A percentile compares a stretch with the other conserved stretches of the same genome.
phyloP scores from a whole-genome alignment of 768 basidiomycete genomes.

The Galerina sulciceps region DNA sequence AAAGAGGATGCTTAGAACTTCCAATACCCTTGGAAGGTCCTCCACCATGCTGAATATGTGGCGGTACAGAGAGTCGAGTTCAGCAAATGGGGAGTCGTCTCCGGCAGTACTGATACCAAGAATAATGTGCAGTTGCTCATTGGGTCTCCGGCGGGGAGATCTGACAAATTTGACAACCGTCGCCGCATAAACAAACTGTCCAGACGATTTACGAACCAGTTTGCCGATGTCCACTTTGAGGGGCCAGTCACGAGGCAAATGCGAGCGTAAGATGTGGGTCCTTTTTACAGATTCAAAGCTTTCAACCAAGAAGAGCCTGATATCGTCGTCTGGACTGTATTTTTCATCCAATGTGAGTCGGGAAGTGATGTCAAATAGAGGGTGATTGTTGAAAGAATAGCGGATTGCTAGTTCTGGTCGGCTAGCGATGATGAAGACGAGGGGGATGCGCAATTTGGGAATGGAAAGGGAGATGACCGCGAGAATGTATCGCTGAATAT shows the following conservation, averaged over 20 bases:
- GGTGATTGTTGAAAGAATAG: not conserved
- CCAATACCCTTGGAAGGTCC: not conserved
- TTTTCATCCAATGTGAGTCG: slow-evolving; percentile 3
- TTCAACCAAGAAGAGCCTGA: not conserved
- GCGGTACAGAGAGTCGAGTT: slow-evolving; percentile 10
- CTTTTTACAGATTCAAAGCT: not conserved
- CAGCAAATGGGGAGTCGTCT: slow-evolving; percentile 7
- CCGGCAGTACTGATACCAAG: not conserved
- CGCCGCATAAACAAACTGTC: slow-evolving; percentile 14
- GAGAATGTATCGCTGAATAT: slow-evolving; percentile 9
- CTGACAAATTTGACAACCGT: slow-evolving; percentile 9
- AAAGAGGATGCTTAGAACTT: not conserved
- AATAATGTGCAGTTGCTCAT: not conserved
- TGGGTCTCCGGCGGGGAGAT: not conserved
- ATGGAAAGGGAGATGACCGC: not conserved
- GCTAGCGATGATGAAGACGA: slow-evolving; percentile 11
- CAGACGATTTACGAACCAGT: slow-evolving; percentile 11
- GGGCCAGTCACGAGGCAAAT: slow-evolving; percentile 2
- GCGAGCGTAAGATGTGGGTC: not conserved
- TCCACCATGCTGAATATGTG: slow-evolving; percentile 9
- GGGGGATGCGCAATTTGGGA: not conserved
- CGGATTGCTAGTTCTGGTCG: slow-evolving; percentile 11
- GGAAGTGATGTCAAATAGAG: not conserved
- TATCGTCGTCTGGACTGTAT: slow-evolving; percentile 7
- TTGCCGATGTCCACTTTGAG: not conserved